Evolutionary conservation across 768 basidiomycete species (phyloP).

Genomic region (Termitomyces sp.): DNA sequence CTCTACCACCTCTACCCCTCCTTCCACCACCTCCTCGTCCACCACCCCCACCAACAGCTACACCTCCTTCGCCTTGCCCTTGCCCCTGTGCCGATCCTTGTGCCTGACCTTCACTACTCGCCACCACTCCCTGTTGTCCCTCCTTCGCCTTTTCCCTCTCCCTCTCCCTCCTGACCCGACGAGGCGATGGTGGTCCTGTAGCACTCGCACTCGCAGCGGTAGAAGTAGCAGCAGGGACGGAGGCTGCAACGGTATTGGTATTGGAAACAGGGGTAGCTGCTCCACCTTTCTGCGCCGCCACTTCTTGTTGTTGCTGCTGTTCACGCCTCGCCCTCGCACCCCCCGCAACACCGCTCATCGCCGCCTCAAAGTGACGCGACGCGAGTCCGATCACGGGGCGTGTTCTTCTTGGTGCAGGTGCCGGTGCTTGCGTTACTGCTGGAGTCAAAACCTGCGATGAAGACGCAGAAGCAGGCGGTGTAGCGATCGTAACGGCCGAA

Average conservation of each 20-base stretch:
- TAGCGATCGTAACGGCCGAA: constrained; percentile 15
- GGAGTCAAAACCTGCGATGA: constrained; percentile 4
- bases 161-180: not conserved
- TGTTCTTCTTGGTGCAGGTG: constrained; percentile 26
- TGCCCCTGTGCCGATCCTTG: not conserved
- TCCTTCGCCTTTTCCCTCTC: not conserved
- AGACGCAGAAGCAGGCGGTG: not conserved
- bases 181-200: not conserved
- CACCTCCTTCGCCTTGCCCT: not conserved
- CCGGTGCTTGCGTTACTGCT: not conserved
- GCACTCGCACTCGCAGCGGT: not conserved
- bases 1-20: not conserved
- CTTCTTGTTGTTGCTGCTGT: constrained; percentile 25
- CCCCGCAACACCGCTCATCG: constrained; percentile 56
- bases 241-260: not conserved
- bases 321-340: constrained; percentile 14
- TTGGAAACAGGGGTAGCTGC: not conserved
- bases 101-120: not conserved
- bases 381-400: constrained; percentile 63
- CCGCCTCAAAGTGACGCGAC: constrained; percentile 70
- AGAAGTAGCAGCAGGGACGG: not conserved
- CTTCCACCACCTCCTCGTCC: not conserved
- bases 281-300: constrained; percentile 10
- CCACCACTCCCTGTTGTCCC: not conserved
- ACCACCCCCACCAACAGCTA: not conserved